These are phyloP conservation scores for Chernovozyma aurita DNA, from an alignment of 1,139 yeast species.

Conservation along the genomic window DNA sequence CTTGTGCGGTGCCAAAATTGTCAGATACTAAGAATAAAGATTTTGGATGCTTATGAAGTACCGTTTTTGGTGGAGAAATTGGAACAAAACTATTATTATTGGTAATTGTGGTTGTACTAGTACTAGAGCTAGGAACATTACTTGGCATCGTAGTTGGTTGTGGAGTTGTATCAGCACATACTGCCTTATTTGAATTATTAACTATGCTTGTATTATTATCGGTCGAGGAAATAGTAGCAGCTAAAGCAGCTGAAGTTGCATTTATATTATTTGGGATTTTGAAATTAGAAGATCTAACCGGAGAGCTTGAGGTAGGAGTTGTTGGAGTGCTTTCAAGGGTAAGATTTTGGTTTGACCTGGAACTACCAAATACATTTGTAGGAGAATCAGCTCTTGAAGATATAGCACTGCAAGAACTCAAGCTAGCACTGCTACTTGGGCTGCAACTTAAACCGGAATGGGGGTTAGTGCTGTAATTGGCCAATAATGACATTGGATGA, in stretches of 20 bases:
- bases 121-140: no score
- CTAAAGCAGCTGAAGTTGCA: neutral
- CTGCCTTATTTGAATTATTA: no score
- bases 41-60: no score
- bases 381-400: conserved; percentile 4
- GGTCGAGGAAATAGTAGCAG: no score
- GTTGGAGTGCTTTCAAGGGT: conserved; percentile 1
- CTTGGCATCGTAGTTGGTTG: no score
- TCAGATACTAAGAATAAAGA: neutral
- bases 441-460: neutral
- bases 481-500: neutral
- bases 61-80: no score
- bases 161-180: no score
- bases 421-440: neutral
- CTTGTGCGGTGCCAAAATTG: conserved; percentile 9
- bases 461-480: no score
- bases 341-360: neutral
- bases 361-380: neutral
- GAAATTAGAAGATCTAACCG: neutral
- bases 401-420: neutral
- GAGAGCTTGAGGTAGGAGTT: neutral
- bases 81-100: no score
- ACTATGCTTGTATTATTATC: no score
- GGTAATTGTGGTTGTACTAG: no score
- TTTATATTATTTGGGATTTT: neutral